These are phyloP conservation scores for Coemansia sp. DNA, from an alignment of 192 early-diverging fungal species.

Conservation along the genomic window DNA sequence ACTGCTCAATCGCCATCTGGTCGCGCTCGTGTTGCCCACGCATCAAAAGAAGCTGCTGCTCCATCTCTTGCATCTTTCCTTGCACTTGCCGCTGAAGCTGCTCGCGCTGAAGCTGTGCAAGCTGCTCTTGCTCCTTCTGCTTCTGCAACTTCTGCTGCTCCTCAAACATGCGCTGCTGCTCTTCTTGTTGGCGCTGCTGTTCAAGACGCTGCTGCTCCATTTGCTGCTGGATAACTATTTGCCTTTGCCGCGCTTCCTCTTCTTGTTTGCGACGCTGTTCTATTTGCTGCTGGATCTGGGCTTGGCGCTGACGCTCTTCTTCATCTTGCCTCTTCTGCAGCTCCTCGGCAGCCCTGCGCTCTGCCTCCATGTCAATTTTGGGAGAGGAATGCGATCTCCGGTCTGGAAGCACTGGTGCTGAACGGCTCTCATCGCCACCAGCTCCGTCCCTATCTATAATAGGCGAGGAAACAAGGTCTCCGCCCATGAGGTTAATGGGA, in stretches of 20 bases:
- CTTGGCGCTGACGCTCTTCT: constrained; percentile 59
- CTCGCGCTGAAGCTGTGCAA: constrained; percentile 73
- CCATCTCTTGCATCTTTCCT: constrained; percentile 75
- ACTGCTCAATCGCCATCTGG: constrained; percentile 82
- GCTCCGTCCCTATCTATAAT: constrained; percentile 56
- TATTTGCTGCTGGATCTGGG: constrained; percentile 56
- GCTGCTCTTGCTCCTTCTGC: constrained; percentile 70
- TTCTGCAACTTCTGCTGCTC: constrained; percentile 75
- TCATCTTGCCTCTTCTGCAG: constrained; percentile 68
- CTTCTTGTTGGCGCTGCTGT: constrained; percentile 63
- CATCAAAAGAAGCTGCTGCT: constrained; percentile 77
- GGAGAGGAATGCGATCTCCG: constrained; percentile 54
- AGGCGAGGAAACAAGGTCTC: constrained; percentile 66
- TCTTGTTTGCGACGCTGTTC: constrained; percentile 63
- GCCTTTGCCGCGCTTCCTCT: constrained; percentile 58
- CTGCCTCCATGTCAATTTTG: constrained; percentile 65
- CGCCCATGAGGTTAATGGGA: constrained; percentile 78
- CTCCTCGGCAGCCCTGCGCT: constrained; percentile 61
- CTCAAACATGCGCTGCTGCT: constrained; percentile 73
- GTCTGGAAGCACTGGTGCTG: constrained; percentile 50
- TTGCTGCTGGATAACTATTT: constrained; percentile 50
- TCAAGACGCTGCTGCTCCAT: constrained; percentile 63
- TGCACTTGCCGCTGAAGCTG: constrained; percentile 83
- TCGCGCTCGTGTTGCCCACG: constrained; percentile 81
- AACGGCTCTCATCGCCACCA: constrained; percentile 21